Conservation (phyloP, 768 basidiomycete species). For the Suillus brevipes region DNA sequence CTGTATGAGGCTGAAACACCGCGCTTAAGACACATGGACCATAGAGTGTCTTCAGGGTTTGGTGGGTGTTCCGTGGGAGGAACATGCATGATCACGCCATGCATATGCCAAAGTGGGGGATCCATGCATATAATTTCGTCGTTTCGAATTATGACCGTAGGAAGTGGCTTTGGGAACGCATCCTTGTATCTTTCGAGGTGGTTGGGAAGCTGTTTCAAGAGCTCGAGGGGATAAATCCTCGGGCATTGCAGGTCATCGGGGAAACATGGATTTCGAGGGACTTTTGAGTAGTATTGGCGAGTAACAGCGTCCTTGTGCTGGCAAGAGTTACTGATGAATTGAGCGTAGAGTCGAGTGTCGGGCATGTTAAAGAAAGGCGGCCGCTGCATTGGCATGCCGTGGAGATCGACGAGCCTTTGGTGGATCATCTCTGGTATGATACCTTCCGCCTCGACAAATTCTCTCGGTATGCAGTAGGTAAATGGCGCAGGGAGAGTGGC, state of each 20-base stretch:
- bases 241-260: neutral
- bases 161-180: conserved; percentile 23
- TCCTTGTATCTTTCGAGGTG: conserved; percentile 12
- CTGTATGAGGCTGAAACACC: conserved; percentile 15
- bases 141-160: conserved; percentile 19
- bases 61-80: conserved; percentile 5
- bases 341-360: neutral
- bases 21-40: conserved; percentile 13
- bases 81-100: conserved; percentile 3
- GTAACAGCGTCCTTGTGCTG: neutral
- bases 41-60: conserved; percentile 15
- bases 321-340: neutral
- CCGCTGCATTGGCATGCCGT: neutral
- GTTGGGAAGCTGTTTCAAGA: conserved; percentile 15
- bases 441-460: neutral
- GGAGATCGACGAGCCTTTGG: neutral
- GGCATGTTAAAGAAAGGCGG: neutral
- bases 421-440: neutral
- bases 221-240: conserved; percentile 14
- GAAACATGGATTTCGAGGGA: neutral
- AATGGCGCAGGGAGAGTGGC: conserved; percentile 21
- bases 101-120: conserved; percentile 3
- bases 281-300: neutral
- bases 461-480: conserved; percentile 20
- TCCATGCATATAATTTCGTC: conserved; percentile 15